Evolutionary conservation across 805 yeast genomes (phyloP), one percentile per base, ranked within the genome.

Genomic region (Scheffersomyces amazonensis): DNA sequence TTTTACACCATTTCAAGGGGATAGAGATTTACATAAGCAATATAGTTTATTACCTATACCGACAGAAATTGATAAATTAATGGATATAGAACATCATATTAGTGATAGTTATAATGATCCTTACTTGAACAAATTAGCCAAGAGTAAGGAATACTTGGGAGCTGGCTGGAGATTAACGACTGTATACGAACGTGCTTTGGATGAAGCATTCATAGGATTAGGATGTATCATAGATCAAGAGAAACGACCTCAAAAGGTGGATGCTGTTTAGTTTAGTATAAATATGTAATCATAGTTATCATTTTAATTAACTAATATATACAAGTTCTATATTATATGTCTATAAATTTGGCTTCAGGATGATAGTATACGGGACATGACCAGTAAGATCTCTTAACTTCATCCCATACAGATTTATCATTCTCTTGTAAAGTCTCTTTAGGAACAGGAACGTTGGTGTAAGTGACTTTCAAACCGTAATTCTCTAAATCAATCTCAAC

Each of bases 1-100:
- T 13, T 91, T 90, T 59, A 89, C 98, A 9, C 98, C 98, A 7
- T 91, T 91, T 64, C 81, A 83, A 54, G 97, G 97, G 32, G 98
- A 91, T 62, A 72, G 93, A 43, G 81, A 83, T 41, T 43, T 66
- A 6, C 61, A 68, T 17, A 69, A 71, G 37, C 69, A 75, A 20
- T 89, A 79, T 61, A 64, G 60, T 9, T 61, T 81, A 19, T 51
- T 68, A 18, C 50, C 60, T 17, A 53, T 55, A 9, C 54, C 62
- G 4, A 32, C 42, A 11, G 54, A 53, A 18, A 41, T 47, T 24
- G 60, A 52, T 23, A 58, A 57, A 20, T 39, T 54, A 23, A 41
- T 44, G 43, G 52, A 52, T 15, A 52, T 54, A 23, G 66, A 63
- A 12, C 36, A 37, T 12, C 35, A 34, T 22, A 39, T 37, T 3